Conservation (phyloP, 495 filamentous ascomycete species). For the Podospora bellae-mahoneyi region DNA sequence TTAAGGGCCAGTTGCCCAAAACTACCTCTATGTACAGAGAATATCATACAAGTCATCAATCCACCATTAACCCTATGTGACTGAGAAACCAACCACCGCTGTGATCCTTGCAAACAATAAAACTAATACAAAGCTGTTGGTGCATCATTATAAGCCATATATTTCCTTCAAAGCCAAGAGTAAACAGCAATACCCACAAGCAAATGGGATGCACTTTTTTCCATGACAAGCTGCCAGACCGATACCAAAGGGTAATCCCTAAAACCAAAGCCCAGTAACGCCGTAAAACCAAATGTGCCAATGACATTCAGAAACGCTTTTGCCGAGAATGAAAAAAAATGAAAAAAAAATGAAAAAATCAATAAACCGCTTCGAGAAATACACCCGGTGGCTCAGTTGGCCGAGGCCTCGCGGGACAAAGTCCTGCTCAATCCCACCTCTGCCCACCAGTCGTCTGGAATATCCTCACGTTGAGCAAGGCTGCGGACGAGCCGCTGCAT, state of each 20-base stretch:
- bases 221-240: neutral
- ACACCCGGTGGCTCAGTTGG: conserved; percentile 15
- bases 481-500: conserved; percentile 67
- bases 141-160: conserved; percentile 2
- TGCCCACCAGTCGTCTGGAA: conserved; percentile 76
- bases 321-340: neutral
- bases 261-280: neutral
- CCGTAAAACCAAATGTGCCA: neutral
- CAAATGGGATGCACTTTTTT: neutral
- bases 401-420: conserved; percentile 42
- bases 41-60: neutral
- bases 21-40: neutral
- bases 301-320: neutral
- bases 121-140: neutral
- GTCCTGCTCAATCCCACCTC: conserved; percentile 64
- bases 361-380: neutral
- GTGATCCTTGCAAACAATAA: neutral
- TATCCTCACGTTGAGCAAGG: conserved; percentile 63
- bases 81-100: neutral
- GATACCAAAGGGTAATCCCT: neutral
- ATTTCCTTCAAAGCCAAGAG: neutral
- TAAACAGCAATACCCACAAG: neutral
- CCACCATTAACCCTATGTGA: neutral
- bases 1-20: neutral
- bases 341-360: neutral